Evolutionary conservation across 176 grass and related monocot species (phyloP), one percentile per base, ranked within the genome.

Genomic region (Carex littledalei): DNA sequence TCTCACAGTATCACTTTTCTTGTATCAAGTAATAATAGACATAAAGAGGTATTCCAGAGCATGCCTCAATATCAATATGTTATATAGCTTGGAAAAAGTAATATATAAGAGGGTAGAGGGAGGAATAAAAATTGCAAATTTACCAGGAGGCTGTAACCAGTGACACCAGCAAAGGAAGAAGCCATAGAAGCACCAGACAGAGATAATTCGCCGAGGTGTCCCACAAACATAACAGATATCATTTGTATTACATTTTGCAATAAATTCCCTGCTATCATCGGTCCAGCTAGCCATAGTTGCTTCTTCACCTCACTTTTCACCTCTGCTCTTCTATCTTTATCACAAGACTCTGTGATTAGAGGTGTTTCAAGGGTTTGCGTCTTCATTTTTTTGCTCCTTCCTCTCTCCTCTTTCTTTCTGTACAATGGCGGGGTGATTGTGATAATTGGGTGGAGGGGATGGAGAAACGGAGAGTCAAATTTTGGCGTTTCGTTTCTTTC

Each of bases 121-220:
- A 61, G 26, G 39, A 26, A 26, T 26, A 26, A 26, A 63, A 84
- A 78, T 62, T 59, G 52, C 2, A 78, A 81, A 67, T 34, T 45
- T 78, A 89, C 88, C 84, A 89, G 26, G 3, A 89, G 13, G 59
- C 88, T 89, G 81, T 81, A 86, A 66, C 88, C 88, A 61, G 84
- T 86, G 68, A 89, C 83, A 50, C 78, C 18, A 77, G 67, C 83
- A 58, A 89, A 86, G 78, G 88, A 89, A 53, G 63, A 74, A 37
- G 88, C 88, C 78, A 89, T 86, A 6, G 88, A 89, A 86, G 88
- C 76, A 41, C 84, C 88, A 3, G 84, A 80, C 17, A 89, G 78
- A 4, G 78, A 4, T 16, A 86, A 85, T 66, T 86, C 84, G 34
- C 84, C 84, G 14, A 89, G 77, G 69, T 89, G 88, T n/a, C 88